phyloP scores from a whole-genome alignment of 176 grass and related monocot genomes.

The Pharus latifolius region DNA sequence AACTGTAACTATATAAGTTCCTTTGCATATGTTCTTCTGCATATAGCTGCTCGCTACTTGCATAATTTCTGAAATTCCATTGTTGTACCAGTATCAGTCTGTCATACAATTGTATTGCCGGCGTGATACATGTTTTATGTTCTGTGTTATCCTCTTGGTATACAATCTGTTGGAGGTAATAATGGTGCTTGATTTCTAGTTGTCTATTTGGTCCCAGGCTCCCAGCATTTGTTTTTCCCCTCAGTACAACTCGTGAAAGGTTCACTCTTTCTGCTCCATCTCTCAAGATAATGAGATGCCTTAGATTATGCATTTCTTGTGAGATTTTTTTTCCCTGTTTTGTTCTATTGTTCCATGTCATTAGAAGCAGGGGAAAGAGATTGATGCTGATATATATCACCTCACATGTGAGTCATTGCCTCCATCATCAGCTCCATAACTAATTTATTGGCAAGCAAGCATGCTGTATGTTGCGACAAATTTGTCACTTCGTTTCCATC shows the following conservation, averaged over 20 bases:
- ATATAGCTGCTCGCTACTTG: too few species aligned
- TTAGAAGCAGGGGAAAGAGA: neutral
- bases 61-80: too few species aligned
- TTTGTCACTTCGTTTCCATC: neutral
- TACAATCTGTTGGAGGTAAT: neutral
- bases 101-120: neutral
- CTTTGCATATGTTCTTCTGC: too few species aligned
- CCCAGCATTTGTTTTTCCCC: neutral
- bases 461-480: neutral
- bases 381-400: neutral
- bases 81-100: neutral
- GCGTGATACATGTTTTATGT: constrained; percentile 1
- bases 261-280: neutral
- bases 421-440: constrained; percentile 4
- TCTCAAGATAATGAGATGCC: neutral
- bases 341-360: neutral
- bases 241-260: neutral
- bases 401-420: constrained; percentile 7
- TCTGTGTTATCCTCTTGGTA: too few species aligned
- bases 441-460: constrained; percentile 7
- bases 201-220: too few species aligned
- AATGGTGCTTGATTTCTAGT: too few species aligned
- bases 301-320: neutral
- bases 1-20: neutral
- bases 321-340: neutral